Conservation (phyloP, 2,329 filamentous ascomycete species). For the Amesomyces nigricolor region DNA sequence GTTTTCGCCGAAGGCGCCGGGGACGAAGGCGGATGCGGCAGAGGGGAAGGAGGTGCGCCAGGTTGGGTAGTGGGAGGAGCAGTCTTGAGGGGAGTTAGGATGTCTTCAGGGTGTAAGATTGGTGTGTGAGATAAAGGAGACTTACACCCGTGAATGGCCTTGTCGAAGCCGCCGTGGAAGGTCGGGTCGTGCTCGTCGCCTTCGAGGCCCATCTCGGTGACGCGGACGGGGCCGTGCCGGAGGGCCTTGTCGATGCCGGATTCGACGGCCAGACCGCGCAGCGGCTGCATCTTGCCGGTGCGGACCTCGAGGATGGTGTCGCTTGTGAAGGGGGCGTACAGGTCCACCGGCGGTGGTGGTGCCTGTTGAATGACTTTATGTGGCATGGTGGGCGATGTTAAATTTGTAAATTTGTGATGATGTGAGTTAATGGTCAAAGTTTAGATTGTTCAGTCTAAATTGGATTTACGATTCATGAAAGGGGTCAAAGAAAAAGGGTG, state of each 20-base stretch:
- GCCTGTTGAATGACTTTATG: slow-evolving; percentile 8
- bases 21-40: slow-evolving; percentile 43
- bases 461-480: no score
- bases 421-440: no score
- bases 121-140: slow-evolving; percentile 5
- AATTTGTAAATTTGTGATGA: no score
- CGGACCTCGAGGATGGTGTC: slow-evolving; percentile 53
- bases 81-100: slow-evolving; percentile 39
- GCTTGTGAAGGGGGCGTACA: slow-evolving; percentile 38
- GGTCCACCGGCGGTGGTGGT: slow-evolving; percentile 30
- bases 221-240: slow-evolving; percentile 39
- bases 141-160: slow-evolving; percentile 55
- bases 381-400: background rate
- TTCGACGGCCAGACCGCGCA: slow-evolving; percentile 45
- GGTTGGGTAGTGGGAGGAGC: slow-evolving; percentile 50
- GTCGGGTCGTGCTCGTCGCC: slow-evolving; percentile 57
- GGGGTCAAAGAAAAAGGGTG: no score
- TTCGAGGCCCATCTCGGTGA: slow-evolving; percentile 47
- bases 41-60: slow-evolving; percentile 51
- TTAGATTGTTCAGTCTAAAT: no score
- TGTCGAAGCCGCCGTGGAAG: slow-evolving; percentile 58
- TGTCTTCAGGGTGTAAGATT: background rate
- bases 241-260: slow-evolving; percentile 53
- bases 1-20: slow-evolving; percentile 61
- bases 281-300: slow-evolving; percentile 50